Base-by-base conservation (phyloP, 2,329 filamentous ascomycete species). In the Colletotrichum brevisporum region DNA sequence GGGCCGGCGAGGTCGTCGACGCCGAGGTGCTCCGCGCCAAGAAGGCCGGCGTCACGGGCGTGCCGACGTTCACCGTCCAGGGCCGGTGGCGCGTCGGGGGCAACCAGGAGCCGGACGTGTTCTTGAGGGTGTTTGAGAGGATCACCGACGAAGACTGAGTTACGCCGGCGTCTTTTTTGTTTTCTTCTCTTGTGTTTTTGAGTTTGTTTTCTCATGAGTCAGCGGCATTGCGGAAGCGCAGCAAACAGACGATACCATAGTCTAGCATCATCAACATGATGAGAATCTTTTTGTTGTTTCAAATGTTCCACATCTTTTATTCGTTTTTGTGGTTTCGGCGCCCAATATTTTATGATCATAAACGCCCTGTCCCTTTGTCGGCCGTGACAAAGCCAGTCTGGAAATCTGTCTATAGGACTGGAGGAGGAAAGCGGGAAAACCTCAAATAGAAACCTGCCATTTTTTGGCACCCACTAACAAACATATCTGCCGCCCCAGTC, bases 21-120 rank as follows among this genome's bases (percentile, higher is more conserved):
- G 73, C 73, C 8, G 75, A 79, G 65, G 77, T 77, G 1, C 62
- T 74, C 51, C 70, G 54, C 8, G 78, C 79, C 3, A 74, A 75
- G 50, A 70, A 73, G 12, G 71, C 74, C 5, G 79, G 78, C 6
- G 80, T 95, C 61, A 84, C 83, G 65, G 92, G 92, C 0, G 92
- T 95, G 73, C 92, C 93, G 16, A 90, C 91, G 73, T 93, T 93
- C 74, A 90, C 89, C 2, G 85, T 95, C 58, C 91, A 94, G 75
- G 88, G 85, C 1, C 83, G 83, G 74, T 94, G 89, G 78, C 86
- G 90, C 71, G 83, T 95, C 18, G 89, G 90, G 9, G 93, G 93
- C 1, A 92, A 90, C 63, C 91, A 95, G 82, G 88, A 91, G 68
- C 83, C 88, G 3, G 84, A 84, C 52, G 85, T 90, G 0, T 94